Conservation (phyloP, 1,284 basidiomycete genomes). For the Gastroboletus turbinatus region DNA sequence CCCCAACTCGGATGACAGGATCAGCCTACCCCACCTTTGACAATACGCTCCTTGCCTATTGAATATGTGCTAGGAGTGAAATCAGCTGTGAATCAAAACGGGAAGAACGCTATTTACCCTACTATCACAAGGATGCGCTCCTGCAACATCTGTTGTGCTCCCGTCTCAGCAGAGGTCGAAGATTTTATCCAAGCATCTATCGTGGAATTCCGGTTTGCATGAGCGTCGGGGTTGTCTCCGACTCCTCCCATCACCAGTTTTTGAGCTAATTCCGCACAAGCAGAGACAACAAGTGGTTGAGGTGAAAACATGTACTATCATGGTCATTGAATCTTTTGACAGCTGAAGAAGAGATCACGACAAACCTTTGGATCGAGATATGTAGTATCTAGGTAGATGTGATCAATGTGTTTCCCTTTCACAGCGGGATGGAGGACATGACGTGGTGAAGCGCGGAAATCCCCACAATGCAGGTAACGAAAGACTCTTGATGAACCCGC, state of each 20-base stretch:
- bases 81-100: not conserved
- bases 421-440: slow-evolving; percentile 84
- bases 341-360: not conserved
- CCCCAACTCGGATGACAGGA: not conserved
- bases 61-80: slow-evolving; percentile 76
- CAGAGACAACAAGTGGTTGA: slow-evolving; percentile 88
- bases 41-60: slow-evolving; percentile 95
- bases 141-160: slow-evolving; percentile 30
- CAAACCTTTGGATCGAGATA: slow-evolving; percentile 87
- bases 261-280: slow-evolving; percentile 83
- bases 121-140: slow-evolving; percentile 72
- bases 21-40: slow-evolving; percentile 67
- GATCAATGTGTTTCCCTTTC: slow-evolving; percentile 77
- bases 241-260: slow-evolving; percentile 50
- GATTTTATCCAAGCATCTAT: slow-evolving; percentile 43
- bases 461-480: slow-evolving; percentile 94
- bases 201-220: slow-evolving; percentile 20
- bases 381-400: slow-evolving; percentile 94
- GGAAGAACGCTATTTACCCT: slow-evolving; percentile 52
- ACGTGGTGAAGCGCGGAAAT: slow-evolving; percentile 85
- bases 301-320: slow-evolving; percentile 89
- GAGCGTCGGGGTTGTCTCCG: slow-evolving; percentile 25
- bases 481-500: slow-evolving; percentile 73
- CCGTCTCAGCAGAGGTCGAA: slow-evolving; percentile 32
- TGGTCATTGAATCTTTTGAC: not conserved